Base-by-base conservation (phyloP, 225 moss, liverwort and hornwort genomes). In the Polytrichum commune region DNA sequence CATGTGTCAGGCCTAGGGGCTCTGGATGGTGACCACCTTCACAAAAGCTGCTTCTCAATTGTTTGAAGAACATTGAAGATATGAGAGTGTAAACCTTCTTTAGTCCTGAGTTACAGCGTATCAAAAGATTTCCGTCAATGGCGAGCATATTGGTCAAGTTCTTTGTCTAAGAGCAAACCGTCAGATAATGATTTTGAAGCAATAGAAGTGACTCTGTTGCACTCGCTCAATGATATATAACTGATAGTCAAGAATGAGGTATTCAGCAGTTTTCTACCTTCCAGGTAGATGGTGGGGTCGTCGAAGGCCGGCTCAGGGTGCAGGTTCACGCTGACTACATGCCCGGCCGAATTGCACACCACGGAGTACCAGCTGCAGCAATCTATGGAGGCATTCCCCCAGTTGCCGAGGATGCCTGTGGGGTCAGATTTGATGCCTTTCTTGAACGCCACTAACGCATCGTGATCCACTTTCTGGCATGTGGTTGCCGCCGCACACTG, bases 381-480 rank as follows among this genome's bases (percentile, higher is more conserved):
- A 55, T 78, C 78, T 55, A 78, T 73, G 32, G 63, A 73, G 56
- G 73, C 68, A 1, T 69, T 32, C 27, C 68, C 70, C 83, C 80
- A 80, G 25, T 19, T 69, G 8, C 63, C 73, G 35, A 80, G 66
- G 29, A 75, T 61, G 65, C 81, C 80, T 26, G 58, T 78, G 1
- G 73, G 75, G 33, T 84, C 73, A 55, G 68, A 53, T 20, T 67
- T 80, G 61, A 80, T 80, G 55, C 69, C 70, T 22, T 46, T 77
- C 81, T 84, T 75, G 33, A 80, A 78, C 26, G 74, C 69, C 38
- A 84, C 54, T 55, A 78, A 81, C 62, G 76, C 79, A 8, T 10
- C 57, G 30, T 58, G 65, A 58, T 83, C 79, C 0, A 25, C 26
- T 53, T 67, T 60, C 64, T 73, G 64, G 76, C 79, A 83, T 27